Evolutionary conservation across 1,139 yeast species (phyloP).

Genomic region (Zygotorulaspora mrakii): DNA sequence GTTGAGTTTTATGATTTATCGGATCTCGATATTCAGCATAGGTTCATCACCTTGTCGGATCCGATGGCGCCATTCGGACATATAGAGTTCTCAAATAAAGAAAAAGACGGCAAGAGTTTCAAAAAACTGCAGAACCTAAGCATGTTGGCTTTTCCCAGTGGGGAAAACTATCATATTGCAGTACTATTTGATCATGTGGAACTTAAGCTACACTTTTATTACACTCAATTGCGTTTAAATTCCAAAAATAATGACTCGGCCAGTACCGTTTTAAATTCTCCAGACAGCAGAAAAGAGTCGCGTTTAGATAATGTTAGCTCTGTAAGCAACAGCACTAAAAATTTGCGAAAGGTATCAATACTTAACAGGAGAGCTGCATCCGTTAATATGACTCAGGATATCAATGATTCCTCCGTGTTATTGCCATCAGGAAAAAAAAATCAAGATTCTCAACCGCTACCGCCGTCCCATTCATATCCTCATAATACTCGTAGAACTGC

Average conservation of each 20-base stretch:
- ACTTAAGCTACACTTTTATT: slow-evolving; percentile 28
- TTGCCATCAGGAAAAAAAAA: not conserved
- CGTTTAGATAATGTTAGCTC: slow-evolving; percentile 6
- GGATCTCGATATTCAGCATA: slow-evolving; percentile 19
- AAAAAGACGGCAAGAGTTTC: slow-evolving; percentile 13
- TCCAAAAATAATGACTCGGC: not conserved
- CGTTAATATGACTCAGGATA: slow-evolving; percentile 14
- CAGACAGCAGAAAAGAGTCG: slow-evolving; percentile 1
- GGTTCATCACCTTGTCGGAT: slow-evolving; percentile 34
- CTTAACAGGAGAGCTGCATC: slow-evolving; percentile 24
- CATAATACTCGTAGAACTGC: slow-evolving; percentile 17
- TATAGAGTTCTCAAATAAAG: slow-evolving; percentile 23
- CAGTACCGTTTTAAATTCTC: not conserved
- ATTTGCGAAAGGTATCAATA: slow-evolving; percentile 23
- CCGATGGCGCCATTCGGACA: slow-evolving; percentile 36
- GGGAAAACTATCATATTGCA: slow-evolving; percentile 23
- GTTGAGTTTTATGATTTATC: slow-evolving; percentile 5
- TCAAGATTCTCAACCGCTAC: slow-evolving; percentile 4
- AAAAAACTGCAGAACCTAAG: slow-evolving; percentile 17
- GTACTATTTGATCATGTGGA: slow-evolving; percentile 23
- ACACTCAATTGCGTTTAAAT: slow-evolving; percentile 22
- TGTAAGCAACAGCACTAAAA: slow-evolving; percentile 12
- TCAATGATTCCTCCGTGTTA: slow-evolving; percentile 5
- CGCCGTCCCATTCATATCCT: slow-evolving; percentile 6
- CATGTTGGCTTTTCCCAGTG: slow-evolving; percentile 28